Percentiles rank a stretch among this genome's conserved stretches.
Evolutionary conservation across 1,284 basidiomycete species (phyloP).

Genomic region (Ustilago sp.): DNA sequence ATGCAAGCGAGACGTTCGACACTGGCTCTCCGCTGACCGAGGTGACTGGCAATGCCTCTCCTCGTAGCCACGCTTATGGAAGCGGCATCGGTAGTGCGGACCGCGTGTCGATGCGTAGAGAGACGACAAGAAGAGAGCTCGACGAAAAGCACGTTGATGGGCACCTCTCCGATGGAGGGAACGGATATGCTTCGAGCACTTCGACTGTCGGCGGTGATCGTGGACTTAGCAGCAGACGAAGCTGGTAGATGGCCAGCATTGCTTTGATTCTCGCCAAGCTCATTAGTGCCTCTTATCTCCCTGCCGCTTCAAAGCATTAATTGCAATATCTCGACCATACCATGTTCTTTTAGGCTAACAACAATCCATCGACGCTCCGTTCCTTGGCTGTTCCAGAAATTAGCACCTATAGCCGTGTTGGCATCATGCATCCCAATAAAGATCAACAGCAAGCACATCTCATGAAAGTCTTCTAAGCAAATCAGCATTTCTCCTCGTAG

Average conservation of each 20-base stretch:
- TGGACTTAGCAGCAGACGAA: constrained; percentile 1
- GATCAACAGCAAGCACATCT: background rate
- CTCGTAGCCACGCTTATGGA: constrained; percentile 9
- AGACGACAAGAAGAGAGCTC: background rate
- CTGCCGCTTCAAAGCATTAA: too few relatives aligned
- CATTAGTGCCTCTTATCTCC: too few relatives aligned
- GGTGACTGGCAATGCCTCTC: constrained; percentile 27
- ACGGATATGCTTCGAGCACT: constrained; percentile 8
- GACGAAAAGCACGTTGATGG: constrained; percentile 9
- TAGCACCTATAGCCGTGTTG: background rate
- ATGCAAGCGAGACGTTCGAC: constrained; percentile 23
- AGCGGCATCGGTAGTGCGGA: background rate
- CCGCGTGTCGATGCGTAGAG: background rate
- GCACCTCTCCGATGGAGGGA: background rate
- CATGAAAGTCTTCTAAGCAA: too few relatives aligned
- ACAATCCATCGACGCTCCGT: background rate
- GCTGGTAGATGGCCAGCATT: background rate
- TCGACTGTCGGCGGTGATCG: constrained; percentile 8
- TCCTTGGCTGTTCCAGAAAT: background rate
- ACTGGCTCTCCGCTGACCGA: constrained; percentile 39
- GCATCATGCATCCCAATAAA: background rate
- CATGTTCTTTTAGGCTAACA: too few relatives aligned
- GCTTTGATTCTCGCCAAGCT: background rate
- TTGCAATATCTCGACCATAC: too few relatives aligned
- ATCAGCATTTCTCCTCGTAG: background rate